Conservation (phyloP, 768 basidiomycete genomes). For the Tylopilus rubrobrunneus region DNA sequence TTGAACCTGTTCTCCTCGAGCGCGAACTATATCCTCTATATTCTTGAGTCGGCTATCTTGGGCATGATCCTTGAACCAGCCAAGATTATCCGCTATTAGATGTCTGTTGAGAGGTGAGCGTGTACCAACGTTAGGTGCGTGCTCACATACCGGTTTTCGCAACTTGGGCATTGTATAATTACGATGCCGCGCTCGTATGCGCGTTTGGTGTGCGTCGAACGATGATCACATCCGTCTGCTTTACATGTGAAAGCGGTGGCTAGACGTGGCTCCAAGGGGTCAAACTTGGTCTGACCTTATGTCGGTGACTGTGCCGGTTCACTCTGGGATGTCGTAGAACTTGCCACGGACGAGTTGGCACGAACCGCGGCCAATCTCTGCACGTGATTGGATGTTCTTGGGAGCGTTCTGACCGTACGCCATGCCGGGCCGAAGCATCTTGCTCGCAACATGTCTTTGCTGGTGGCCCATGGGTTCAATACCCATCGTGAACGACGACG, state of each 20-base stretch:
- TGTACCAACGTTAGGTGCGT: neutral
- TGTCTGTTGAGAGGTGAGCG: constrained; percentile 43
- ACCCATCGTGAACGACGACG: too few relatives aligned
- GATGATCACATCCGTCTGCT: constrained; percentile 62
- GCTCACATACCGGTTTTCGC: constrained; percentile 70
- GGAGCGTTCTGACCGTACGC: constrained; percentile 36
- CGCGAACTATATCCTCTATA: constrained; percentile 76
- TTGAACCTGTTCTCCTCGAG: constrained; percentile 73
- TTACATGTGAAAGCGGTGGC: constrained; percentile 87
- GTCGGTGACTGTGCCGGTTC: constrained; percentile 1
- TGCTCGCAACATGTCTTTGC: constrained; percentile 38
- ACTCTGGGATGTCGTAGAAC: neutral
- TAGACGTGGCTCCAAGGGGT: constrained; percentile 55
- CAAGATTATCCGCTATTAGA: constrained; percentile 85
- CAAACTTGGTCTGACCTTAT: constrained; percentile 25
- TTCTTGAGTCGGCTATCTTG: constrained; percentile 69
- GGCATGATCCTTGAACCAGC: constrained; percentile 87
- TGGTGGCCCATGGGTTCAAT: too few relatives aligned
- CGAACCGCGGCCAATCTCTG: constrained; percentile 33
- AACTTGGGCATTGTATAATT: constrained; percentile 86
- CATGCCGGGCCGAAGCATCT: constrained; percentile 42
- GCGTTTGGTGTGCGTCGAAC: constrained; percentile 81
- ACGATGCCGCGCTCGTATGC: constrained; percentile 89
- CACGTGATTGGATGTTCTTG: constrained; percentile 31
- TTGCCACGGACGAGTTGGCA: constrained; percentile 11